Conservation (phyloP, 495 filamentous ascomycete species). For the Usnea hakonensis region DNA sequence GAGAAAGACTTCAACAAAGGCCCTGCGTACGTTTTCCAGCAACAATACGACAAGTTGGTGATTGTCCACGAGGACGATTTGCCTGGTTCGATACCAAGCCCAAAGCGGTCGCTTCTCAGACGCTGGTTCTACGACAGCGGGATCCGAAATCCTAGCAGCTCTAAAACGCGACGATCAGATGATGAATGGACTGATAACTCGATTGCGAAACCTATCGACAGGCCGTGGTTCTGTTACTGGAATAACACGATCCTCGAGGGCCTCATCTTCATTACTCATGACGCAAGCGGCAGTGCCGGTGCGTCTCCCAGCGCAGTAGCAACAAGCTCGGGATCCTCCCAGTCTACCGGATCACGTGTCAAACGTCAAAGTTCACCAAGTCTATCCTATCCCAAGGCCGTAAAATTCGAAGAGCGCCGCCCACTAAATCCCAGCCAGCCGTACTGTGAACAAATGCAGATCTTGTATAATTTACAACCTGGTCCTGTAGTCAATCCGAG, state of each 20-base stretch:
- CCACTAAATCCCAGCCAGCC: conserved; percentile 36
- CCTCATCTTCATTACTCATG: conserved; percentile 57
- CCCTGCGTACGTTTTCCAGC: conserved; percentile 66
- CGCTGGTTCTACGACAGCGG: conserved; percentile 29
- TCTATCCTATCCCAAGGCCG: conserved; percentile 54
- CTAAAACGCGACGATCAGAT: conserved; percentile 9
- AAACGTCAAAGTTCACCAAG: conserved; percentile 12
- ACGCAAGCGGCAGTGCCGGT: conserved; percentile 16
- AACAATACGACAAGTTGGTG: conserved; percentile 74
- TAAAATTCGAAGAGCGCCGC: conserved; percentile 77
- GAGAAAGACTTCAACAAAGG: conserved; percentile 52
- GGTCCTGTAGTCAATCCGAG: conserved; percentile 31
- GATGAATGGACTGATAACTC: conserved; percentile 33
- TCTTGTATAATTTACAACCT: conserved; percentile 44
- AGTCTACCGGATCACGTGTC: conserved; percentile 2
- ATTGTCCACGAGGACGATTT: conserved; percentile 52
- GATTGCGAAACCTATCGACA: conserved; percentile 50
- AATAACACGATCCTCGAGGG: conserved; percentile 72
- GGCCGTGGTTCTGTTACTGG: conserved; percentile 85
- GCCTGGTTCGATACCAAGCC: conserved; percentile 17
- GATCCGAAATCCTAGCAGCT: neutral
- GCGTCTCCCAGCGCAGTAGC: conserved; percentile 13
- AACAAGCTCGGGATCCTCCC: conserved; percentile 4
- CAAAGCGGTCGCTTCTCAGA: conserved; percentile 15
- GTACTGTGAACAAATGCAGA: conserved; percentile 65